Evolutionary conservation across 2,329 filamentous ascomycete species (phyloP), one percentile per base, ranked within the genome.

Genomic region (Lachnellula arida): DNA sequence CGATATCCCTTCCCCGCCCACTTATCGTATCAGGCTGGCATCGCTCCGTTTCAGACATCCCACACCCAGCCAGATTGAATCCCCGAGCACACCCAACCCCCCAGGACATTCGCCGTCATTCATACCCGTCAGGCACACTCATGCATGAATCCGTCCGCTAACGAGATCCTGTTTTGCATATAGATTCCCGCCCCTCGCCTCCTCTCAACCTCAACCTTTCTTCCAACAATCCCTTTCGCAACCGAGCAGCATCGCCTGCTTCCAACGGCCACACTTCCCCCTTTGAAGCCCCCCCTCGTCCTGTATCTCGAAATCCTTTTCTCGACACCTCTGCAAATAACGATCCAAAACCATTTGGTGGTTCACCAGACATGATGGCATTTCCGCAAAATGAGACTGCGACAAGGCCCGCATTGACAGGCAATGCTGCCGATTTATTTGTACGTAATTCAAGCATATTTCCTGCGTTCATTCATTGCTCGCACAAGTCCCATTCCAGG

Each of bases 211-310:
- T 87, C 71, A 87, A 85, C 73, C 81, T 91, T 55, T 73, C 75
- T 68, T 85, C 86, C 72, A 91, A 91, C 79, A 92, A 92, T 70
- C 88, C 88, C 60, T 92, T 82, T 70, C 86, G 88, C 76, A 89
- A 89, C 72, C 84, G 86, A 68, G 83, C 85, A 61, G 76, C 78
- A 39, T 89, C 87, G 61, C 86, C 81, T 50, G 70, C 74, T 68
- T 69, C 67, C 61, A 68, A 65, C 67, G 68, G 65, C 72, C 75
- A 74, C 63, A 73, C 72, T 60, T 86, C 81, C 61, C 84, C 80
- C 59, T 84, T 84, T 68, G 81, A 83, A 60, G 74, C 76, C 64
- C 74, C 76, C 64, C 69, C 66, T 65, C 80, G 85, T 67, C 86
- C 85, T 54, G 73, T 84, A 56, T 90, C 87, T 65, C 82, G 83